These are phyloP conservation scores for Metarhizium anisopliae DNA, from an alignment of 2,329 filamentous ascomycete species.

Conservation along the genomic window DNA sequence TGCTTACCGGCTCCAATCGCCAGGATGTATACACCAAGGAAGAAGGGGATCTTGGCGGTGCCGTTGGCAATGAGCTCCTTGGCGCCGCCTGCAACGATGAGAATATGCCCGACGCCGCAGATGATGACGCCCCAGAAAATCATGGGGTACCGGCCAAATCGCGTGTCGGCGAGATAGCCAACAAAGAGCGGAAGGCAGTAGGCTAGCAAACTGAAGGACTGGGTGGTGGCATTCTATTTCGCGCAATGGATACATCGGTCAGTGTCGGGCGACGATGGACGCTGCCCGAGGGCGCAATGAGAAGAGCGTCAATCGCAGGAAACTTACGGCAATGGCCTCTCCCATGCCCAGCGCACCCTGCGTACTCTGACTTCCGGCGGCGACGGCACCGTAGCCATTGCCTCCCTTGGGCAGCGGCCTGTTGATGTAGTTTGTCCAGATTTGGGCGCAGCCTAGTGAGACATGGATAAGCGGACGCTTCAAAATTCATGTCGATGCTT, in stretches of 20 bases:
- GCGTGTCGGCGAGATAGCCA: conserved; percentile 55
- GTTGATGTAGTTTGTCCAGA: conserved; percentile 50
- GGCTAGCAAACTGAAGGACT: conserved; percentile 48
- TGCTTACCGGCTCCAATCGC: conserved; percentile 48
- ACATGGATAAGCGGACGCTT: background rate
- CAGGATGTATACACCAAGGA: conserved; percentile 50
- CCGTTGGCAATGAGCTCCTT: conserved; percentile 34
- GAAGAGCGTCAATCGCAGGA: too few relatives aligned
- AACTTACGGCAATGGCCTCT: conserved; percentile 12
- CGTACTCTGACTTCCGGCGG: conserved; percentile 31
- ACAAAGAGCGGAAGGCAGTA: conserved; percentile 48
- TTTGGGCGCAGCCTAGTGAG: conserved; percentile 10
- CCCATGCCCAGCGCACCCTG: conserved; percentile 52
- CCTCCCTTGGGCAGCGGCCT: conserved; percentile 44
- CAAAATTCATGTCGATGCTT: background rate
- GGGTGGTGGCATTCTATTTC: conserved; percentile 15
- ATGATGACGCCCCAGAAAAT: conserved; percentile 62
- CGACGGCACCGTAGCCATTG: conserved; percentile 35
- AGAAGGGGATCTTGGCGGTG: conserved; percentile 41
- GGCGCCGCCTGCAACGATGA: conserved; percentile 54
- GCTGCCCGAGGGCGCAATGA: too few relatives aligned
- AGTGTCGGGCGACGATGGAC: conserved; percentile 13
- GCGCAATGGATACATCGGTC: conserved; percentile 33
- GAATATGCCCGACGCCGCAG: conserved; percentile 58
- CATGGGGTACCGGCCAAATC: conserved; percentile 60